Conservation (phyloP, 768 basidiomycete genomes). For the Suillus subalutaceus region DNA sequence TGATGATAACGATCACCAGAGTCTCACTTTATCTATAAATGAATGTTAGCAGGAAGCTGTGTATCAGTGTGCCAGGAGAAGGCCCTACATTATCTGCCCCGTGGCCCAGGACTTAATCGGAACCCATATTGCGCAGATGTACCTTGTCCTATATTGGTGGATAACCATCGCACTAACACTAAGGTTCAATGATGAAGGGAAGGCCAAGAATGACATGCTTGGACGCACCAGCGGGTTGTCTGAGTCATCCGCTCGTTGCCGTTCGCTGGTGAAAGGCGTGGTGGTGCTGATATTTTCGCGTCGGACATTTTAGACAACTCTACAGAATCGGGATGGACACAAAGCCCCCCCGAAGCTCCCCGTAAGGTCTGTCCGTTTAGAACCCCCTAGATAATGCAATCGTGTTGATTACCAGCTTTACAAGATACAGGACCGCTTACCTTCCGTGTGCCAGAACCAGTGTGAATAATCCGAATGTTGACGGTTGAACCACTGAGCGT, state of each 20-base stretch:
- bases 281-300: not conserved
- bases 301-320: not conserved
- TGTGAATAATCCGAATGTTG: not conserved
- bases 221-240: constrained; percentile 23
- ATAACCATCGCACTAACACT: not conserved
- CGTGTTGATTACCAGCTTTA: not conserved
- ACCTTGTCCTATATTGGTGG: not conserved
- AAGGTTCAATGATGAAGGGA: constrained; percentile 37
- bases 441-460: not conserved
- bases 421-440: not conserved
- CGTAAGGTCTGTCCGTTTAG: not conserved
- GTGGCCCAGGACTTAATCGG: not conserved
- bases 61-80: not conserved
- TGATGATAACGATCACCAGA: not conserved
- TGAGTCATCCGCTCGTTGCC: constrained; percentile 18
- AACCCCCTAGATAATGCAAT: not conserved
- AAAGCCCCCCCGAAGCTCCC: not conserved
- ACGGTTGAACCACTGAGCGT: not conserved
- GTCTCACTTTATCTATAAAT: not conserved
- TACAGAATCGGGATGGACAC: not conserved
- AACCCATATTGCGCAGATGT: not conserved
- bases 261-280: constrained; percentile 12
- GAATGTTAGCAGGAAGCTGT: not conserved
- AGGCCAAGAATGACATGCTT: constrained; percentile 46
- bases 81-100: not conserved